Base-by-base conservation (phyloP, 169 alveolate species). In the Eimeria tenella region DNA sequence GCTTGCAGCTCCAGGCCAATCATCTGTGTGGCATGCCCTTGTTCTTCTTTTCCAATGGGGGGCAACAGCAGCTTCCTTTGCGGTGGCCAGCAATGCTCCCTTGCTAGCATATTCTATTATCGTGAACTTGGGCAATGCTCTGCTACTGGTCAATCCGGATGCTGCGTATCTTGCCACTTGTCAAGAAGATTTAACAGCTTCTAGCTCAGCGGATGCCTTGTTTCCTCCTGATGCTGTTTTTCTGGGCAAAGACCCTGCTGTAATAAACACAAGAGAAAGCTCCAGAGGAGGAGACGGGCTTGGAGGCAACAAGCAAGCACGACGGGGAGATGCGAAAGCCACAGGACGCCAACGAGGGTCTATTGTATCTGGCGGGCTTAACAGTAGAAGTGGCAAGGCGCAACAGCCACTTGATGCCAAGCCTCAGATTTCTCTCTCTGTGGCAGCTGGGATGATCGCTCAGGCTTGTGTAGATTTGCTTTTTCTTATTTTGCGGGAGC, bases 21-120 rank as follows among this genome's bases (percentile, higher is more conserved):
- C 89, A 21, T 23, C 21, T 11, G 21, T 81, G 19, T 81, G 89
- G 65, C 50, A 21, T 25, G 89, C 70, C 50, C 42, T 81, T 52
- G 0, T 55, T n/a, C 70, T 55, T 68, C 17, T 81, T 3, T 56
- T 81, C 42, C 89, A 81, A 5, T 53, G 89, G 49, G 53, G 56
- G 19, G 89, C 89, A 25, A 53, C 68, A 52, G 89, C 89, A 21
- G 89, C 89, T n/a, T 81, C 71, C 65, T 53, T 68, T 81, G 89
- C 89, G 8, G 89, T 81, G 62, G 89, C 89, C 15, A 52, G 56
- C 52, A 56, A 56, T 52, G 89, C 89, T 7, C 89, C 89, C 49
- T 52, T 81, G 5, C 58, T 81, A n/a, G 89, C 89, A 11, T 81
- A 81, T 21, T 81, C 89, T 5, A 23, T 55, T 23, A 56, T 81